Base-by-base conservation (phyloP, 768 basidiomycete species). In the Lentinula aciculospora region DNA sequence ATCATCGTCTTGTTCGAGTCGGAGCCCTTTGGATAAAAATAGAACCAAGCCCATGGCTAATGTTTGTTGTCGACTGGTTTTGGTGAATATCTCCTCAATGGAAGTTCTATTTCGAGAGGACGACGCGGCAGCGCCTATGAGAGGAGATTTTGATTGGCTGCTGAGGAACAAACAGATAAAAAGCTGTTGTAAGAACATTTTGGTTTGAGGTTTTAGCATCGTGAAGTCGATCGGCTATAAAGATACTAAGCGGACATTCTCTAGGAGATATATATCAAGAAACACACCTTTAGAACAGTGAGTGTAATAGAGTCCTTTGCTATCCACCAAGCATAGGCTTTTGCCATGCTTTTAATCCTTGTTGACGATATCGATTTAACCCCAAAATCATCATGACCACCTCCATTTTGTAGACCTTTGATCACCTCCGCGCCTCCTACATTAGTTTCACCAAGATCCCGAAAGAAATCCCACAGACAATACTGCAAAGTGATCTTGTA, bases 401-500 rank as follows among this genome's bases (percentile, higher is more conserved):
- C 66, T 39, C 73, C 74, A 21, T 79, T 79, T 44, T 80, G 75
- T n/a, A 80, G 75, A 58, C 78, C 83, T 68, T 89, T 90, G 64
- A 91, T 77, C 37, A 92, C 74, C 66, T 88, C 89, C 0, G 80
- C 81, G 6, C 93, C 92, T 2, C 93, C 92, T 34, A 94, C 90
- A 29, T 73, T 81, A 9, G 76, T 81, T 71, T 97, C 93, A 12
- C 94, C 96, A 44, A 98, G 75, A 59, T 92, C 92, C 8, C 96
- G 88, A 28, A 98, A 72, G 68, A 98, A 95, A 68, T 99, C 97
- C 97, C 97, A 99, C 5, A 98, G 73, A 63, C 86, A 92, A 69
- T 92, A 98, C 66, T 98, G 97, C 21, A 98, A 75, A 1, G 97
- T 98, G 63, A 98, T 88, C 65, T 84, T 91, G 76, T 94, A 86